A percentile compares a stretch with the other conserved stretches of the same genome.
These are phyloP conservation scores for Chaetomium globosum DNA, from an alignment of 2,329 filamentous ascomycete genomes.

Conservation along the genomic window DNA sequence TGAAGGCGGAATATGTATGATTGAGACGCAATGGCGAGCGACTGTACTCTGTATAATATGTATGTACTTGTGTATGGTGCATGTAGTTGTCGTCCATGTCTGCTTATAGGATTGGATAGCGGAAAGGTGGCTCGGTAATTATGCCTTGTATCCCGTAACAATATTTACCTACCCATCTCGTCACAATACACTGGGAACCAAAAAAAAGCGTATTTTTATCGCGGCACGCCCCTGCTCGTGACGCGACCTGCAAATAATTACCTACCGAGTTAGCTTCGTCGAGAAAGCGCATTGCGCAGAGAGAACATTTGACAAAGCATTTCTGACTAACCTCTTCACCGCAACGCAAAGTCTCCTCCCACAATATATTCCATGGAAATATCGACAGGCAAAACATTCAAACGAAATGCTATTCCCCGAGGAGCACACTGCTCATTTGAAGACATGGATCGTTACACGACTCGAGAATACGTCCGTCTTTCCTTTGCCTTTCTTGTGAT, in stretches of 20 bases:
- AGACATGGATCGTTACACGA: conserved; percentile 76
- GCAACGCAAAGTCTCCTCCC: background rate
- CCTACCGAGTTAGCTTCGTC: no score
- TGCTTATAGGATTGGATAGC: background rate
- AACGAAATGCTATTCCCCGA: conserved; percentile 63
- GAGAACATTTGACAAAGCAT: background rate
- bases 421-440: conserved; percentile 64
- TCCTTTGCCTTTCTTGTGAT: background rate
- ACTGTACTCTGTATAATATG: conserved; percentile 16
- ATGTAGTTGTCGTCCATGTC: conserved; percentile 10
- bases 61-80: conserved; percentile 4
- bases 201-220: background rate
- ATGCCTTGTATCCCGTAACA: background rate
- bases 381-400: background rate
- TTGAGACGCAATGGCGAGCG: conserved; percentile 4
- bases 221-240: background rate
- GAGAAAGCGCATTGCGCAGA: background rate
- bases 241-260: conserved; percentile 6
- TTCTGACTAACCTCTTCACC: background rate
- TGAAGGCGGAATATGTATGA: conserved; percentile 12
- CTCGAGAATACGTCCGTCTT: conserved; percentile 70
- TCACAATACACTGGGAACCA: background rate
- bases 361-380: conserved; percentile 12
- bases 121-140: background rate
- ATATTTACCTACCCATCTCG: no score